A percentile compares a stretch with the other conserved stretches of the same genome.
Conservation (phyloP, 225 moss, liverwort and hornwort species). For the Sphagnum tenellum region DNA sequence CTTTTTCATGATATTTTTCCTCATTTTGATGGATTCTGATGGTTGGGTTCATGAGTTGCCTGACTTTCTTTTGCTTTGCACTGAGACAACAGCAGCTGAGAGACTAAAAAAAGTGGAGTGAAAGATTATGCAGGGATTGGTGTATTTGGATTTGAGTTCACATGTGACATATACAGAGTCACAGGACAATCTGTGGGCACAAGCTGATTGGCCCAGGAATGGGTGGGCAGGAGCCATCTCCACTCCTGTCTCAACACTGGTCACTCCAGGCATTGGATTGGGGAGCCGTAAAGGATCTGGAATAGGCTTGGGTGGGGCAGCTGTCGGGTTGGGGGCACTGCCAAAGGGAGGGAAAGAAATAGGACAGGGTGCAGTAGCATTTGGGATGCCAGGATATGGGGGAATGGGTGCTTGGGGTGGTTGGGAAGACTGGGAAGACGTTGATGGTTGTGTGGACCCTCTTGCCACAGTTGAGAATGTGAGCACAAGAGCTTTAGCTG, state of each 20-base stretch:
- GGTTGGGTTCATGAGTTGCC: background rate
- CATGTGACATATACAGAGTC: conserved; percentile 36
- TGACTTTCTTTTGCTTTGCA: background rate
- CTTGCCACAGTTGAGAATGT: conserved; percentile 60
- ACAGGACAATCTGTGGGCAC: conserved; percentile 33
- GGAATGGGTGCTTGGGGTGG: conserved; percentile 72
- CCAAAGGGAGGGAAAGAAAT: conserved; percentile 37
- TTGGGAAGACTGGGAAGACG: conserved; percentile 67
- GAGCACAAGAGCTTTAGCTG: conserved; percentile 59
- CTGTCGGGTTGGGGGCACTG: conserved; percentile 12
- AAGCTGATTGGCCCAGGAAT: conserved; percentile 46
- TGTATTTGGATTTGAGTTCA: conserved; percentile 45
- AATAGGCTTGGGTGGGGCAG: conserved; percentile 28
- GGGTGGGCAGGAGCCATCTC: conserved; percentile 62
- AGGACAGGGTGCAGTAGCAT: conserved; percentile 36
- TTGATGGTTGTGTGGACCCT: conserved; percentile 51
- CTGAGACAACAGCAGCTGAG: too few relatives aligned
- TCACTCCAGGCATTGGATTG: conserved; percentile 18
- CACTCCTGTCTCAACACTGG: conserved; percentile 15
- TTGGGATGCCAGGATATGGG: conserved; percentile 66
- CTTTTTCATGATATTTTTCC: background rate
- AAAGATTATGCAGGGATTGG: conserved; percentile 29
- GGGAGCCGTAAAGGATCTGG: conserved; percentile 26
- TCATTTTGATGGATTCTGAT: background rate
- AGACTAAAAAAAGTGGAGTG: too few relatives aligned